Evolutionary conservation across 768 basidiomycete species (phyloP).

Genomic region (Thelephora ganbajun): DNA sequence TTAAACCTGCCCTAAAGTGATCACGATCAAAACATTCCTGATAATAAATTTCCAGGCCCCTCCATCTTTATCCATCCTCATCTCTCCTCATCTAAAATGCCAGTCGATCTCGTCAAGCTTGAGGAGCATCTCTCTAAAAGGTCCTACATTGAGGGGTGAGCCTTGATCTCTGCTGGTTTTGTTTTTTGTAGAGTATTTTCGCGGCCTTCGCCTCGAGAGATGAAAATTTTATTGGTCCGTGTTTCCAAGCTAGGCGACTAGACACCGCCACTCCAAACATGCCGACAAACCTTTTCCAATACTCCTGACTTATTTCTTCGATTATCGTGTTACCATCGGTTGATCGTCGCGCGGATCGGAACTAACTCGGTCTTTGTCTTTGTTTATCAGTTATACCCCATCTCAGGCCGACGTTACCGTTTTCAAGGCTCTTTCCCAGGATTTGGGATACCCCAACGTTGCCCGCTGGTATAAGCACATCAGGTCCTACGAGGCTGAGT

Average conservation of each 20-base stretch:
- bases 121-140: slow-evolving; percentile 78
- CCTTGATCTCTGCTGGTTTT: slow-evolving; percentile 10
- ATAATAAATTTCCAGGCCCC: too few species aligned
- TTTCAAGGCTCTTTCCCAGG: slow-evolving; percentile 64
- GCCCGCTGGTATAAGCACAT: slow-evolving; percentile 94
- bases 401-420: slow-evolving; percentile 92
- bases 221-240: slow-evolving; percentile 52
- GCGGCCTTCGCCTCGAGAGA: slow-evolving; percentile 5
- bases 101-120: slow-evolving; percentile 55
- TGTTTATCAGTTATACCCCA: slow-evolving; percentile 55
- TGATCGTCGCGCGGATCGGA: background rate
- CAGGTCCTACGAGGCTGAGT: slow-evolving; percentile 71
- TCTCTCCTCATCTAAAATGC: slow-evolving; percentile 31
- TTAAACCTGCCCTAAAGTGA: too few species aligned
- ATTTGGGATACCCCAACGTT: slow-evolving; percentile 53
- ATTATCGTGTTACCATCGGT: background rate
- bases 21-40: too few species aligned
- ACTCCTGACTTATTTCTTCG: slow-evolving; percentile 39
- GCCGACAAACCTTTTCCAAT: slow-evolving; percentile 60
- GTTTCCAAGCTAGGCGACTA: slow-evolving; percentile 87
- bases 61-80: background rate
- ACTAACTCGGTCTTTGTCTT: slow-evolving; percentile 6
- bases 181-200: background rate
- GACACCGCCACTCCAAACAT: slow-evolving; percentile 70
- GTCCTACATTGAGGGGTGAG: slow-evolving; percentile 89